Evolutionary conservation across 345 rosid genomes (phyloP).

Genomic region (Lepidium africanum): DNA sequence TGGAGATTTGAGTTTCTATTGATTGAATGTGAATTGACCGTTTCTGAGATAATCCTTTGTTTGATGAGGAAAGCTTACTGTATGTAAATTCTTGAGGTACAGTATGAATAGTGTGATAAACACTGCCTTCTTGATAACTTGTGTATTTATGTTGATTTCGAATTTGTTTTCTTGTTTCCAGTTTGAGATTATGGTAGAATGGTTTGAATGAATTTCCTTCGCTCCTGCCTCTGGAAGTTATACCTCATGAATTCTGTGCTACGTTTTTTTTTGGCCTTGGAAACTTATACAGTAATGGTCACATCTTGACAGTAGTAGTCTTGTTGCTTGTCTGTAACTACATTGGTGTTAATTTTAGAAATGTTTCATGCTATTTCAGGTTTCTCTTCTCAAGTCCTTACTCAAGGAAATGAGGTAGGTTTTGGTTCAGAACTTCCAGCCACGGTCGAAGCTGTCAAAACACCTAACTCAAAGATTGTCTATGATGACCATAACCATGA

Average conservation of each 20-base stretch:
- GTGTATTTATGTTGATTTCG: neutral
- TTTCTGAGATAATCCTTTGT: too few relatives aligned
- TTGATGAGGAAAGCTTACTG: neutral
- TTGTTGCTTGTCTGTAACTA: neutral
- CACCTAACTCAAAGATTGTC: constrained; percentile 71
- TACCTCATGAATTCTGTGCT: neutral
- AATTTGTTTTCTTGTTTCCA: neutral
- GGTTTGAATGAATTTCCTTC: neutral
- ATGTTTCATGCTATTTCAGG: constrained; percentile 34
- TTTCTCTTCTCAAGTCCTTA: constrained; percentile 46
- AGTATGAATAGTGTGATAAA: too few relatives aligned
- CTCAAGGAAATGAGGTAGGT: constrained; percentile 39
- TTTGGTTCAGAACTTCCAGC: constrained; percentile 37
- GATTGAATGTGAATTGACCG: too few relatives aligned
- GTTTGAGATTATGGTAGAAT: neutral
- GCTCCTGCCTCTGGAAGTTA: neutral
- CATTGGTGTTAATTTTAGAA: neutral
- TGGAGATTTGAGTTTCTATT: too few relatives aligned
- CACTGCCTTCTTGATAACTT: neutral
- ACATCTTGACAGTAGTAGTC: neutral
- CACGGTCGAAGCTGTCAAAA: constrained; percentile 69
- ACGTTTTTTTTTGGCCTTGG: neutral
- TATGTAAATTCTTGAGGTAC: neutral
- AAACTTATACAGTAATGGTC: neutral
- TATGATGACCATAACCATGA: constrained; percentile 81